These are phyloP conservation scores for Chlorella variabilis DNA, from an alignment of 163 green algal genomes.

Conservation along the genomic window DNA sequence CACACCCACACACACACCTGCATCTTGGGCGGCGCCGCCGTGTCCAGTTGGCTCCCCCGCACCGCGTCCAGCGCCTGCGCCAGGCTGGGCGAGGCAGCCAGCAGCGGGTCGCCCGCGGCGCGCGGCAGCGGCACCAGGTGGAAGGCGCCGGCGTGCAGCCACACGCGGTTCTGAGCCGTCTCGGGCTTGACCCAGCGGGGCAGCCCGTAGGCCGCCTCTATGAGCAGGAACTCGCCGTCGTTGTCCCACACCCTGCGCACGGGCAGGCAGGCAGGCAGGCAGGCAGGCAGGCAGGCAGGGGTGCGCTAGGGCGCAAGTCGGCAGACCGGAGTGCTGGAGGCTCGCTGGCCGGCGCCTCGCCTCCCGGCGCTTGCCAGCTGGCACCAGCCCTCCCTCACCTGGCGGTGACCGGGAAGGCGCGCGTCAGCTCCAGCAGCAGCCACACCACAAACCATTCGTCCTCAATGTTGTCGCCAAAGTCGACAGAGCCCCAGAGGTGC, in stretches of 20 bases:
- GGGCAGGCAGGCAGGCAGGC: neutral
- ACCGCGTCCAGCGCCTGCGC: slow-evolving; percentile 64
- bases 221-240: slow-evolving; percentile 93
- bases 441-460: slow-evolving; percentile 92
- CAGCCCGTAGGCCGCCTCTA: slow-evolving; percentile 89
- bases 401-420: slow-evolving; percentile 46
- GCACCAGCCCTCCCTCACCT: neutral
- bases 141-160: slow-evolving; percentile 70
- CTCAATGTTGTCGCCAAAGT: slow-evolving; percentile 87
- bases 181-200: slow-evolving; percentile 92
- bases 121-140: slow-evolving; percentile 76
- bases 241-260: slow-evolving; percentile 81
- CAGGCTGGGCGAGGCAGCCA: slow-evolving; percentile 59
- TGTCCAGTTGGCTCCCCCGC: slow-evolving; percentile 28
- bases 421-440: slow-evolving; percentile 75
- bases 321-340: too few species aligned
- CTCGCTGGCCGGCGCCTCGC: too few species aligned
- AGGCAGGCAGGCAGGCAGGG: too few species aligned
- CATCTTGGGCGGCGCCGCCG: slow-evolving; percentile 35
- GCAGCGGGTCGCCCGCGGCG: slow-evolving; percentile 25
- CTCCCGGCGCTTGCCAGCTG: too few species aligned
- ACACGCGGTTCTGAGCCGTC: slow-evolving; percentile 76
- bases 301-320: too few species aligned
- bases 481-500: slow-evolving; percentile 72
- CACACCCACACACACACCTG: slow-evolving; percentile 10